A percentile compares a stretch with the other conserved stretches of the same genome.
phyloP scores from a whole-genome alignment of 148 eudicot genomes.

The Persicaria maculosa region DNA sequence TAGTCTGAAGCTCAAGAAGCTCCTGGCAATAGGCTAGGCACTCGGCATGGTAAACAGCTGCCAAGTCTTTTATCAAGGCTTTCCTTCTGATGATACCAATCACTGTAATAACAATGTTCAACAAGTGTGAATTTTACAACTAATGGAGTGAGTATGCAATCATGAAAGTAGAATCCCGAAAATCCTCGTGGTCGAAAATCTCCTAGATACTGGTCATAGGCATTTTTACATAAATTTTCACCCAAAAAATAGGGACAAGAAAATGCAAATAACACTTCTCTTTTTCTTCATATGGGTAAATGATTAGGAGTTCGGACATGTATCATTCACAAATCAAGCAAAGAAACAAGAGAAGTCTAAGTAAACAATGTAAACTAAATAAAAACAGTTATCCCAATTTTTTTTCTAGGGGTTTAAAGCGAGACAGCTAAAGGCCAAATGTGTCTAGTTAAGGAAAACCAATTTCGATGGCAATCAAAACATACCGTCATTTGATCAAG shows the following conservation, averaged over 20 bases:
- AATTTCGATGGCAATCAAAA: background rate
- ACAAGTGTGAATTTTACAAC: background rate
- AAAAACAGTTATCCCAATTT: no score
- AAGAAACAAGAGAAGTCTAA: background rate
- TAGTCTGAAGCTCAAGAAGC: constrained; percentile 64
- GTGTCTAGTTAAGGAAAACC: background rate
- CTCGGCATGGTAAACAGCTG: constrained; percentile 81
- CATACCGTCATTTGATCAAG: no score
- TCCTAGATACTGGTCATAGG: no score
- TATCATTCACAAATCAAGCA: background rate
- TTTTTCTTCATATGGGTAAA: no score
- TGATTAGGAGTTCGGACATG: no score
- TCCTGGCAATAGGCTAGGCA: constrained; percentile 76
- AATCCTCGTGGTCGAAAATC: background rate
- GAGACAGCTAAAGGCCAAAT: background rate
- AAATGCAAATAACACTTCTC: no score
- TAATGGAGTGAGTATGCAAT: background rate
- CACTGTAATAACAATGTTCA: constrained; percentile 29
- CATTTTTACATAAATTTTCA: no score
- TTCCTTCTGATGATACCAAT: constrained; percentile 82
- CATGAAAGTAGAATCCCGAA: background rate
- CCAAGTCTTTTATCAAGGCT: constrained; percentile 78
- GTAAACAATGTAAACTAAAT: background rate
- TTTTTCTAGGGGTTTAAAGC: background rate
- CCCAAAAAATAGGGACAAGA: no score